A percentile compares a stretch with the other conserved stretches of the same genome.
These are phyloP conservation scores for Tolypocladium inflatum DNA, from an alignment of 2,329 filamentous ascomycete genomes.

Conservation along the genomic window DNA sequence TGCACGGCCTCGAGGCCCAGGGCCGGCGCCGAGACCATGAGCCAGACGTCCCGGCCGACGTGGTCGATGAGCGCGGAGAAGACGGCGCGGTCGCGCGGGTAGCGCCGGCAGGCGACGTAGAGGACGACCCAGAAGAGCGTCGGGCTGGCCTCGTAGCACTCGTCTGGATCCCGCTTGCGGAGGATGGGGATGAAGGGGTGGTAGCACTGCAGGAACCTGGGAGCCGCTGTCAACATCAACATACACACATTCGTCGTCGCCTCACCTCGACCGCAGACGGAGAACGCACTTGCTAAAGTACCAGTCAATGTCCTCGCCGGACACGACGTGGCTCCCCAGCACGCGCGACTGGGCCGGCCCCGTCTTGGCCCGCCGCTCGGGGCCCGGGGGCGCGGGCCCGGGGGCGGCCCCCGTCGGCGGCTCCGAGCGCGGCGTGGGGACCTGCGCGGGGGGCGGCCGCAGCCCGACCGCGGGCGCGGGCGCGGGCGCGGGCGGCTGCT, in stretches of 20 bases:
- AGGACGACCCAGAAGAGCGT: constrained; percentile 48
- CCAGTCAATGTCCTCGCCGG: constrained; percentile 43
- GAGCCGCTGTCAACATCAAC: neutral
- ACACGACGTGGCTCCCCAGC: constrained; percentile 36
- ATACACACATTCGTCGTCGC: neutral
- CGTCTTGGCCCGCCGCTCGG: constrained; percentile 10
- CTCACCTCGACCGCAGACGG: neutral
- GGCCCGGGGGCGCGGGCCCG: constrained; percentile 6
- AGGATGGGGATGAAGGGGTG: constrained; percentile 44
- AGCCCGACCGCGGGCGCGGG: constrained; percentile 5
- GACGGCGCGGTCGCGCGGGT: constrained; percentile 31
- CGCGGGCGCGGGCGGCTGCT: constrained; percentile 3
- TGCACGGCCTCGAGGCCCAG: constrained; percentile 39
- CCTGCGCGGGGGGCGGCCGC: constrained; percentile 5
- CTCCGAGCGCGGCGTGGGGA: constrained; percentile 16
- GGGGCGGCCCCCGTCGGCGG: constrained; percentile 10
- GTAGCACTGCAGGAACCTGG: constrained; percentile 40
- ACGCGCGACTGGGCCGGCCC: constrained; percentile 29
- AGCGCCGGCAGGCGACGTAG: constrained; percentile 38
- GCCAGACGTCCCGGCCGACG: constrained; percentile 35
- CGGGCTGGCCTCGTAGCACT: constrained; percentile 35
- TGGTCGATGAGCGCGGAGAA: constrained; percentile 37
- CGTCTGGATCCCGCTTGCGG: constrained; percentile 38
- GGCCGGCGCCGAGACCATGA: constrained; percentile 30
- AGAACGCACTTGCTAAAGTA: constrained; percentile 41